phyloP scores from a whole-genome alignment of 2,329 filamentous ascomycete species.

The Colletotrichum nymphaeae region DNA sequence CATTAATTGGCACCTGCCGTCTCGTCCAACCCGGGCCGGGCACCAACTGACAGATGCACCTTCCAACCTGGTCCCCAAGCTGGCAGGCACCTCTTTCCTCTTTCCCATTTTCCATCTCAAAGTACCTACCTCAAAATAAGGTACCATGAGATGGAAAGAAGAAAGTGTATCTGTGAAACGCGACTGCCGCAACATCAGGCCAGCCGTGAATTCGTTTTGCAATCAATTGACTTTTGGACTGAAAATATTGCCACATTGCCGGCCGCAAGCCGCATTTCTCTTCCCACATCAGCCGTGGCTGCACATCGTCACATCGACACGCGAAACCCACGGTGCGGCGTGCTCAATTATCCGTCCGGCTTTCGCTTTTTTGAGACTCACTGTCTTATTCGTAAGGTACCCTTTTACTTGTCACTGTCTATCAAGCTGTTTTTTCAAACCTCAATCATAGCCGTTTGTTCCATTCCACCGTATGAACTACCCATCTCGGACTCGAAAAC shows the following conservation, averaged over 20 bases:
- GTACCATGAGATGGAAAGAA: not conserved
- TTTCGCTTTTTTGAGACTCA: not conserved
- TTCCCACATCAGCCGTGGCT: not conserved
- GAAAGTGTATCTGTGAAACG: not conserved
- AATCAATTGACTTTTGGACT: not conserved
- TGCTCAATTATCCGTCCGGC: not conserved
- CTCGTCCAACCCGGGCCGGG: conserved; percentile 10
- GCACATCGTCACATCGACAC: not conserved
- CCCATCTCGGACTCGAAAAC: not conserved
- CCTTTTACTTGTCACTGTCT: not conserved
- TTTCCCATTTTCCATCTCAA: conserved; percentile 3
- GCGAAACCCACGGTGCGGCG: not conserved
- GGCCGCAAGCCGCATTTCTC: conserved; percentile 1
- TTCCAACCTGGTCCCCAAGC: not conserved
- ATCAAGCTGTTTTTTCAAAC: not conserved
- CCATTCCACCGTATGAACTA: not conserved
- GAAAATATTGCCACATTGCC: not conserved
- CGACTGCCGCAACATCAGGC: not conserved
- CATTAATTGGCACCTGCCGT: conserved; percentile 21
- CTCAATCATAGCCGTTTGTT: not conserved
- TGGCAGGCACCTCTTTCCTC: not conserved
- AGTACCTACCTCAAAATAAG: too few relatives aligned
- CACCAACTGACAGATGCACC: conserved; percentile 28
- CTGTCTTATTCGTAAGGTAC: not conserved
- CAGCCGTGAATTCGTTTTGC: not conserved